Percentiles rank a stretch among this genome's conserved stretches.
Evolutionary conservation across 2,329 filamentous ascomycete genomes (phyloP).

Genomic region (Fragosphaeria purpurea): DNA sequence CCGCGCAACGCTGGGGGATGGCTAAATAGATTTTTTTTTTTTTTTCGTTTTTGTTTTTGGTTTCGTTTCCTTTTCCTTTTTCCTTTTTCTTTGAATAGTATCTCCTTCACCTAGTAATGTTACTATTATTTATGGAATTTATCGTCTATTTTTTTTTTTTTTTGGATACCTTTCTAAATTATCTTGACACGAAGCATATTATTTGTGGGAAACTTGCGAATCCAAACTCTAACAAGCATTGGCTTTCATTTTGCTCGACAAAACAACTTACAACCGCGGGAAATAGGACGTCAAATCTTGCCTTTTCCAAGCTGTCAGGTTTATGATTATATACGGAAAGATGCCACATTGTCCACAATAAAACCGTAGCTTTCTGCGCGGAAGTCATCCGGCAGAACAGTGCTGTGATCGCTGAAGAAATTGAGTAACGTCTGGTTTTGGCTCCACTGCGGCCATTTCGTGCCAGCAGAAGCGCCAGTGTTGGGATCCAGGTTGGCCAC

Average conservation of each 20-base stretch:
- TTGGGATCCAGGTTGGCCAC: constrained; percentile 64
- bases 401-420: constrained; percentile 23
- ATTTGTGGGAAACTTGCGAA: no score
- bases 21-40: constrained; percentile 1
- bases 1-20: not conserved
- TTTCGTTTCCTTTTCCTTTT: not conserved
- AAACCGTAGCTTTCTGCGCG: constrained; percentile 15
- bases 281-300: no score
- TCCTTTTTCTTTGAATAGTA: not conserved
- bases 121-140: not conserved
- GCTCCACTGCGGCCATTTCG: constrained; percentile 33
- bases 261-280: no score
- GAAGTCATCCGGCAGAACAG: constrained; percentile 20
- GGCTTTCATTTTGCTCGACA: no score
- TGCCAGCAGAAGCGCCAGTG: constrained; percentile 30
- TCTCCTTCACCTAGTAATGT: not conserved
- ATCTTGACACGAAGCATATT: no score
- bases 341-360: constrained; percentile 14
- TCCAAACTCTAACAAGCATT: no score
- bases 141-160: not conserved
- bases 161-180: not conserved
- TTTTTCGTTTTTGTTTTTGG: not conserved
- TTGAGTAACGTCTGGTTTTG: constrained; percentile 38
- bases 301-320: no score
- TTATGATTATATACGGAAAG: constrained; percentile 1